These are phyloP conservation scores for Thuidium tamariscinum DNA, from an alignment of 225 moss, liverwort and hornwort species.

Conservation along the genomic window DNA sequence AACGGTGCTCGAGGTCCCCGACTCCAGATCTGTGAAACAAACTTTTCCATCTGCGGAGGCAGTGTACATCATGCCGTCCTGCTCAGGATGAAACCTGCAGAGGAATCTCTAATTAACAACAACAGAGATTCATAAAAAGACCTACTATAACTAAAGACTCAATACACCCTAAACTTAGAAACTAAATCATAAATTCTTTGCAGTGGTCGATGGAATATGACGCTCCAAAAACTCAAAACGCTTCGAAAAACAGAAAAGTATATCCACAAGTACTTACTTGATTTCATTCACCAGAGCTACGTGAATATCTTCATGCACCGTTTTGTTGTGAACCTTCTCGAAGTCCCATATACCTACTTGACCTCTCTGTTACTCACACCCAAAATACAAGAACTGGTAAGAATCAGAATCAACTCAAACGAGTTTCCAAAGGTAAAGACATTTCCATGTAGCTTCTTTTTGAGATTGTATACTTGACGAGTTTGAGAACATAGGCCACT, in stretches of 20 bases:
- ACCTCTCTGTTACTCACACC: conserved; percentile 50
- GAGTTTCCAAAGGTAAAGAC: background rate
- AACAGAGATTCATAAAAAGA: background rate
- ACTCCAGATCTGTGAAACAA: conserved; percentile 64
- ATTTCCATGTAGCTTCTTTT: background rate
- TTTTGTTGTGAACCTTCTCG: conserved; percentile 58
- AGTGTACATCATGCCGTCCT: conserved; percentile 63
- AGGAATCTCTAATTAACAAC: background rate
- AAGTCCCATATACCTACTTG: conserved; percentile 86
- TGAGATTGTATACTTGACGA: background rate
- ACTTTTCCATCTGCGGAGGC: conserved; percentile 73
- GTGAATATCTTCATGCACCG: conserved; percentile 60
- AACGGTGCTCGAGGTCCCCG: conserved; percentile 48
- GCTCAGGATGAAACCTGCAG: conserved; percentile 63
- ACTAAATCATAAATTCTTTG: background rate
- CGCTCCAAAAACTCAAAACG: background rate
- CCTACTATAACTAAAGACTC: background rate
- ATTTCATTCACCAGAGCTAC: conserved; percentile 67
- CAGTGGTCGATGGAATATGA: background rate
- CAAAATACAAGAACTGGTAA: background rate
- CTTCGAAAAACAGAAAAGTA: background rate
- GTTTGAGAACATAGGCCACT: background rate
- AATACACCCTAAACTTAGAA: no score
- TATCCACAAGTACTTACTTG: conserved; percentile 30
- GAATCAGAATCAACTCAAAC: background rate